Conservation (phyloP, 768 basidiomycete genomes). For the Wakefieldia striispora region DNA sequence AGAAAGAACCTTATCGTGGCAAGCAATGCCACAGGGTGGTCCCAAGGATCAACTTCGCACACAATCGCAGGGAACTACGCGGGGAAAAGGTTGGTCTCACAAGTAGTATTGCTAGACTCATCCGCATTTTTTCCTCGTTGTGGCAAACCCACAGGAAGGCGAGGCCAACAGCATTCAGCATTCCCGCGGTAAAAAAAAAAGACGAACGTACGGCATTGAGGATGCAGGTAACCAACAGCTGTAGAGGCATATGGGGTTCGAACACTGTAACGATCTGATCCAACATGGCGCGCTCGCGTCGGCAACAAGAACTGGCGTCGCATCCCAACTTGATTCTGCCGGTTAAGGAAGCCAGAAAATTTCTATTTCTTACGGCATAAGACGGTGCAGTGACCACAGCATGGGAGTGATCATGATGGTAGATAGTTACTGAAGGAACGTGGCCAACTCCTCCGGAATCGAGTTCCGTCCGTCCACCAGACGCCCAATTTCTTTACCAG, state of each 20-base stretch:
- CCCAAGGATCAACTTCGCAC: constrained; percentile 2
- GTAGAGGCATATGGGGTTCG: background rate
- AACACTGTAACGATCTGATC: background rate
- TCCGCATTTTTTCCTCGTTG: background rate
- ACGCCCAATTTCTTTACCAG: constrained; percentile 27
- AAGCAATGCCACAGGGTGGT: constrained; percentile 20
- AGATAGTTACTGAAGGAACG: constrained; percentile 17
- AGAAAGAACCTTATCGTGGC: background rate
- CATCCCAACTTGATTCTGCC: background rate
- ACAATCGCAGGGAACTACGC: background rate
- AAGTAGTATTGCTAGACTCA: background rate
- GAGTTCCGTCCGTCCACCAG: constrained; percentile 29
- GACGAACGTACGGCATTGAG: background rate
- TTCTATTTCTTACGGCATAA: background rate
- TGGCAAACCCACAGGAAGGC: background rate
- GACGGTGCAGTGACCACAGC: constrained; percentile 4
- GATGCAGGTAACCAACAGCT: background rate
- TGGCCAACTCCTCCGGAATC: constrained; percentile 19
- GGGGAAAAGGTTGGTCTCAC: background rate
- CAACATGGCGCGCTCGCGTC: no score
- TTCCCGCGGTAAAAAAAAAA: background rate
- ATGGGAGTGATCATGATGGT: background rate
- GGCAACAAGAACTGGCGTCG: no score
- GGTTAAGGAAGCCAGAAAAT: background rate
- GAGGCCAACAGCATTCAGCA: background rate